Percentiles rank a stretch among this genome's conserved stretches.
Conservation (phyloP, 1,284 basidiomycete species). For the Meira nashicola region DNA sequence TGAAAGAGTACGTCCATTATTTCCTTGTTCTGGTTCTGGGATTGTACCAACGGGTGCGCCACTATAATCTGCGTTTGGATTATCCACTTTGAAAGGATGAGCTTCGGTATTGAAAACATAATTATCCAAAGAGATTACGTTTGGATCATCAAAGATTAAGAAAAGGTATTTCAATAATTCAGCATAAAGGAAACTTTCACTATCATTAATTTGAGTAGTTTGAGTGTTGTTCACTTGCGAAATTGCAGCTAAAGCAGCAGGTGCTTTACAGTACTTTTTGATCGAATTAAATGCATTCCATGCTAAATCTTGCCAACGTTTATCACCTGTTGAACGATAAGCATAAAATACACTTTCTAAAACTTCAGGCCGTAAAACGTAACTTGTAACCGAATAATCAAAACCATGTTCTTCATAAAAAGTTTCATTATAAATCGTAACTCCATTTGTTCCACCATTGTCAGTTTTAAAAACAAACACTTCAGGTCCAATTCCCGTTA, state of each 20-base stretch:
- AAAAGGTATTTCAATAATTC: slow-evolving; percentile 47
- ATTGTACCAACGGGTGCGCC: not conserved
- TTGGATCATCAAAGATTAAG: slow-evolving; percentile 37
- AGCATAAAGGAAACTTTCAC: slow-evolving; percentile 35
- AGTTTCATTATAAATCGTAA: slow-evolving; percentile 21
- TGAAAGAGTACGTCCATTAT: too few relatives aligned
- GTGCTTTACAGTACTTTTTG: slow-evolving; percentile 69
- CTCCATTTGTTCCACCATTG: slow-evolving; percentile 23
- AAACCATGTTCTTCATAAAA: slow-evolving; percentile 36
- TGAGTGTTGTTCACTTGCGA: slow-evolving; percentile 22
- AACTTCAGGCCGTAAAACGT: slow-evolving; percentile 43
- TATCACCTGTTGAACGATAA: slow-evolving; percentile 40
- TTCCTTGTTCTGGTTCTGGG: not conserved
- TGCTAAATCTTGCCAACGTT: slow-evolving; percentile 66
- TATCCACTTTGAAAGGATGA: slow-evolving; percentile 40
- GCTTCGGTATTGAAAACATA: slow-evolving; percentile 47
- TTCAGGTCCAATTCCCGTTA: slow-evolving; percentile 32
- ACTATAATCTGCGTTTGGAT: slow-evolving; percentile 12
- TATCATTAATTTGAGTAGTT: slow-evolving; percentile 30
- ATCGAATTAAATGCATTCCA: slow-evolving; percentile 87
- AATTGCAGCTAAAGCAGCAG: slow-evolving; percentile 28
- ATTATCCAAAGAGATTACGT: slow-evolving; percentile 25
- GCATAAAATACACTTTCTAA: slow-evolving; percentile 39
- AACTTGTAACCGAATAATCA: slow-evolving; percentile 28
- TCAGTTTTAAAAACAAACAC: slow-evolving; percentile 30